Evolutionary conservation across 805 yeast species (phyloP), one percentile per base, ranked within the genome.

Genomic region (Soucietia sequanensis): DNA sequence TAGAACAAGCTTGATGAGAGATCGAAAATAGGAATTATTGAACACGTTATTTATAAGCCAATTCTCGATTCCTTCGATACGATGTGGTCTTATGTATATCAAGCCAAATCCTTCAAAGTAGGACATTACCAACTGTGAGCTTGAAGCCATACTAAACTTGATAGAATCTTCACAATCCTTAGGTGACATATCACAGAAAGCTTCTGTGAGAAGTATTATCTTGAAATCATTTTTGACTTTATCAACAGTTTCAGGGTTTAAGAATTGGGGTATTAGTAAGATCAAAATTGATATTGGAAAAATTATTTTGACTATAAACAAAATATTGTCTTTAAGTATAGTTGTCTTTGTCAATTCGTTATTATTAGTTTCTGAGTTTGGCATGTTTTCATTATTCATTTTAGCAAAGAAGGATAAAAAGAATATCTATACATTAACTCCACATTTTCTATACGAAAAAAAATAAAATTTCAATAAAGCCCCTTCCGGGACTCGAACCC

Each of bases 401-500:
- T n/a, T n/a, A n/a, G n/a, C n/a, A n/a, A n/a, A n/a, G n/a, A n/a
- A n/a, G n/a, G n/a, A n/a, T n/a, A n/a, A n/a, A n/a, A n/a, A n/a
- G n/a, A n/a, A n/a, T n/a, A n/a, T n/a, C n/a, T n/a, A n/a, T n/a
- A n/a, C n/a, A n/a, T n/a, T n/a, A n/a, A n/a, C n/a, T n/a, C n/a
- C n/a, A n/a, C n/a, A n/a, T n/a, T n/a, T n/a, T n/a, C n/a, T 11
- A 21, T 11, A 21, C 23, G 18, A 26, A 15, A 4, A 13, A 15
- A 12, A 23, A 33, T 22, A 38, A 37, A 38, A 41, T 29, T 23
- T 31, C 22, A 35, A 15, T 13, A 15, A 34, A 58, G 52, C 64
- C 58, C 61, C 55, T 54, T 61, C 64, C 62, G 64, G 64, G 64
- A 58, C 64, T 58, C 64, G 64, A 58, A 58, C 64, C 64, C 64